These are phyloP conservation scores for Agastache rugosa DNA, from an alignment of 257 asterid species.

Conservation along the genomic window DNA sequence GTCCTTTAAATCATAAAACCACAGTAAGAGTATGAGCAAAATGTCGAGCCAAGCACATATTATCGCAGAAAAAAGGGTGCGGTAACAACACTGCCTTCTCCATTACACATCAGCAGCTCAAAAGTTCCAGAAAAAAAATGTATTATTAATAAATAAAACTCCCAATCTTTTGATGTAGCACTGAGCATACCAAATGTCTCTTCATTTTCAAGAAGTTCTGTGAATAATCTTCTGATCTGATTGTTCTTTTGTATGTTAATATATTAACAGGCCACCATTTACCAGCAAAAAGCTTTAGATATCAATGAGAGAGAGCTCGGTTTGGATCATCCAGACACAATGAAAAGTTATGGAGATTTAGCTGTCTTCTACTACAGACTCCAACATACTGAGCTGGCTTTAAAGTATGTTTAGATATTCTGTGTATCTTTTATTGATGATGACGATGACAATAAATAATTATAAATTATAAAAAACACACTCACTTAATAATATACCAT, in stretches of 20 bases:
- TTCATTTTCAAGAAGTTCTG: conserved; percentile 5
- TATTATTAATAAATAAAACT: background rate
- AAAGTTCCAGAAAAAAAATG: background rate
- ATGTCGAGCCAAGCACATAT: conserved; percentile 17
- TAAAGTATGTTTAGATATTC: conserved; percentile 37
- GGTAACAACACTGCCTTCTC: background rate
- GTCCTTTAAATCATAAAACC: background rate
- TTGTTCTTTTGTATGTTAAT: conserved; percentile 21
- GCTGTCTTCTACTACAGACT: conserved; percentile 86
- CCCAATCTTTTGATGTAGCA: background rate
- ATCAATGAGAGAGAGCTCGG: conserved; percentile 90
- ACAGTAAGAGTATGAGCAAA: conserved; percentile 1
- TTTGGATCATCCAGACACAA: conserved; percentile 89
- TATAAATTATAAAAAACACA: background rate
- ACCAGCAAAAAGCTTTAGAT: conserved; percentile 84
- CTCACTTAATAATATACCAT: background rate
- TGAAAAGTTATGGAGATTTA: conserved; percentile 88
- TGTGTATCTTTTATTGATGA: background rate
- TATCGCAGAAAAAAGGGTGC: background rate
- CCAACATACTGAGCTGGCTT: conserved; percentile 78
- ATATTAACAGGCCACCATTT: conserved; percentile 68
- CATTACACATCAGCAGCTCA: background rate
- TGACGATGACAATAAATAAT: background rate
- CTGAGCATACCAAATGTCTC: background rate
- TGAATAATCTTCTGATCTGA: conserved; percentile 29